Base-by-base conservation (phyloP, 495 filamentous ascomycete genomes). In the Opeltia flavorubescens region DNA sequence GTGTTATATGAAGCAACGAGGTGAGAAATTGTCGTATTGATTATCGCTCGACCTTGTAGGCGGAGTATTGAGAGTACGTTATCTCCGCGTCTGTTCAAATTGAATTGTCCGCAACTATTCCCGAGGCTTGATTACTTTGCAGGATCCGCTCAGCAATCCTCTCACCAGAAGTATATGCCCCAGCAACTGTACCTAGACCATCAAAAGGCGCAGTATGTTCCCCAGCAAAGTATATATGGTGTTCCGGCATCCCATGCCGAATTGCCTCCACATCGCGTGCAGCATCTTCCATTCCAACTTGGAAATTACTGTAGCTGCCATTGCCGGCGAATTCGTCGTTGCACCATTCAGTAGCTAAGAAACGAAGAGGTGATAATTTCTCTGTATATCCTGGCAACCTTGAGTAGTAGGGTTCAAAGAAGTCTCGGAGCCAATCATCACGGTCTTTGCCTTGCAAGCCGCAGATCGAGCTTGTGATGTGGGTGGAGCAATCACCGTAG, bases 191-290 rank as follows among this genome's bases (percentile, higher is more conserved):
- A 1, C 87, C 87, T 33, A 91, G 60, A 15, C 83, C 84, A n/a
- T 88, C 77, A 61, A 95, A 93, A 20, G 89, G 87, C 27, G 85
- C 77, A 24, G 88, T 94, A 64, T 95, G 89, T 59, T 95, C 89
- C 0, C 89, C 89, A 1, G 88, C 89, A 52, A 95, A 75, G 85
- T 86, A 95, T 3, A 94, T 55, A 1, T 80, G 78, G 17, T 83
- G 70, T 7, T 72, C 75, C 4, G 74, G 68, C 41, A 85, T 64
- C 0, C 86, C 89, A 3, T 72, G 64, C 20, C 86, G 67, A 67
- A 94, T 76, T 2, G 69, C 63, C 58, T 80, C 31, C 31, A n/a
- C 31, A 13, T 34, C 31, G 31, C 31, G 31, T 34, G 31, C 31
- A 13, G 69, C 59, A 26, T 59, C 64, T 0, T 56, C 55, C 28